Conservation (phyloP, 352 stramenopile species). For the Thraustotheca clavata region DNA sequence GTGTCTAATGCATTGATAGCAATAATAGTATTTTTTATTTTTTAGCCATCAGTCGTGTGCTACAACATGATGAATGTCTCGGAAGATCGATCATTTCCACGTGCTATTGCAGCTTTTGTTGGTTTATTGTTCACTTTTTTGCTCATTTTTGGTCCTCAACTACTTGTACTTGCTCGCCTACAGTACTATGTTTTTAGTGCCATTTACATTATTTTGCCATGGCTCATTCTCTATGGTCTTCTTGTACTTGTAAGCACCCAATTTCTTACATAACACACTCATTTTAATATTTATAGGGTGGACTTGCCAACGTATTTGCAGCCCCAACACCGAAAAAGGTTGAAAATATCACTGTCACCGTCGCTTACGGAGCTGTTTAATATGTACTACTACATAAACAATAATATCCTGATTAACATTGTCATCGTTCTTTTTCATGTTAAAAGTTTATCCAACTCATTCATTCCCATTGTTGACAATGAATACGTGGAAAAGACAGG, state of each 20-base stretch:
- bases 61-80: not conserved
- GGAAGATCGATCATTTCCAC: not conserved
- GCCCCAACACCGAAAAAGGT: not conserved
- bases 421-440: not conserved
- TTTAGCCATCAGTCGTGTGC: not conserved
- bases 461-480: not conserved
- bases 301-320: not conserved
- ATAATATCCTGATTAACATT: not conserved
- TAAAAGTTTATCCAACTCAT: not conserved
- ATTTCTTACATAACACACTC: not conserved
- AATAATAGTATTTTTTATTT: not conserved
- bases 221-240: not conserved
- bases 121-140: not conserved
- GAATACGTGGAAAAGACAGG: not conserved
- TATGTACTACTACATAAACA: not conserved
- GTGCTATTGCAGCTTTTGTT: not conserved
- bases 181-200: not conserved
- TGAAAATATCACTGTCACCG: not conserved
- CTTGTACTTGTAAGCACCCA: not conserved
- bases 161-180: not conserved
- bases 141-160: not conserved
- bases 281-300: not conserved
- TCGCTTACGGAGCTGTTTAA: not conserved
- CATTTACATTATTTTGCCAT: not conserved
- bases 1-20: not conserved